Conservation (phyloP, 192 early-diverging fungal species). For the Gaertneriomyces sp. region DNA sequence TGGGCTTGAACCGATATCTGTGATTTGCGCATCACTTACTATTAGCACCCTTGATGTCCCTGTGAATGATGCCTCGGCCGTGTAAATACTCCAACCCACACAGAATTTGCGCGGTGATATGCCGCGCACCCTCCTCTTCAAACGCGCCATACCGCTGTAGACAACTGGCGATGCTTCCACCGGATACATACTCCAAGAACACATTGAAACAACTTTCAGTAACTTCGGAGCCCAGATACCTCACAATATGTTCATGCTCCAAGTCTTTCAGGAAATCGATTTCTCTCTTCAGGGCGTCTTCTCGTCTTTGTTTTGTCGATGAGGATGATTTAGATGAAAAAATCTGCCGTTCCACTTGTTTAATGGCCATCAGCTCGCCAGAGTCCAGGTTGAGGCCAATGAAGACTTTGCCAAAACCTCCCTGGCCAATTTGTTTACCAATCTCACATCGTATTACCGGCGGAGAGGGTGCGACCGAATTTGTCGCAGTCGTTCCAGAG, state of each 20-base stretch:
- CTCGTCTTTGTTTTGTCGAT: slow-evolving; percentile 26
- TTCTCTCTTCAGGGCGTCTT: slow-evolving; percentile 81
- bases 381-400: slow-evolving; percentile 82
- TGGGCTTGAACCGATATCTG: not conserved
- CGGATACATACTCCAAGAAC: slow-evolving; percentile 95
- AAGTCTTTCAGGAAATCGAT: slow-evolving; percentile 71
- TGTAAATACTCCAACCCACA: slow-evolving; percentile 86
- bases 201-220: slow-evolving; percentile 76
- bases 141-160: slow-evolving; percentile 83
- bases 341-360: slow-evolving; percentile 71
- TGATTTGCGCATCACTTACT: slow-evolving; percentile 38
- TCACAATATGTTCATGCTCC: slow-evolving; percentile 90
- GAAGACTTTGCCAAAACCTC: slow-evolving; percentile 96
- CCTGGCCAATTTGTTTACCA: slow-evolving; percentile 87
- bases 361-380: slow-evolving; percentile 94
- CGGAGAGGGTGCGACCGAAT: not conserved
- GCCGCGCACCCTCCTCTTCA: slow-evolving; percentile 76
- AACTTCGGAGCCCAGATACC: slow-evolving; percentile 82
- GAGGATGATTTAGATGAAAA: slow-evolving; percentile 11
- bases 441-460: slow-evolving; percentile 71
- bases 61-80: slow-evolving; percentile 67
- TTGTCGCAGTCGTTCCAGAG: not conserved
- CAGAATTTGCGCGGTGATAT: slow-evolving; percentile 79
- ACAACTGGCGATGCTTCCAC: slow-evolving; percentile 80
- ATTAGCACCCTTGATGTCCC: slow-evolving; percentile 91